phyloP scores from a whole-genome alignment of 768 basidiomycete species.

The Lentinula guzmanii region DNA sequence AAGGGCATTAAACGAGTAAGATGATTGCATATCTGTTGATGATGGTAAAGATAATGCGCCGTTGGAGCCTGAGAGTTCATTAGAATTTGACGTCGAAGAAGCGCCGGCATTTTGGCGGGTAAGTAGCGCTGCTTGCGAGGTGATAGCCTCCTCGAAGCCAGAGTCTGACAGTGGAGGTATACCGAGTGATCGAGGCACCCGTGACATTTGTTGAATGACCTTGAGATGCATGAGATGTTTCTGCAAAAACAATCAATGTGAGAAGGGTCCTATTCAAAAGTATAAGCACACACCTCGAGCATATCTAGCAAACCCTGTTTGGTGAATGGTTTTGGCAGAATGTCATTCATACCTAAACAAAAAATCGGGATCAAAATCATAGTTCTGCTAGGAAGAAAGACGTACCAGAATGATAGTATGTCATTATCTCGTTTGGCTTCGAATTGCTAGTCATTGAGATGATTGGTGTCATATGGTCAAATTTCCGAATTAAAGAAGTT shows the following conservation, averaged over 20 bases:
- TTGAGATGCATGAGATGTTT: conserved; percentile 88
- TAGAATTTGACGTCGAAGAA: conserved; percentile 9
- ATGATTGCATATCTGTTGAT: background rate
- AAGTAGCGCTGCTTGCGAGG: conserved; percentile 26
- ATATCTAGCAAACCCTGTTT: conserved; percentile 86
- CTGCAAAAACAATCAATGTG: conserved; percentile 16
- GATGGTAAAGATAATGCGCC: background rate
- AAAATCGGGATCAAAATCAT: background rate
- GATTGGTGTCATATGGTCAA: conserved; percentile 93
- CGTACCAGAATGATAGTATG: conserved; percentile 73
- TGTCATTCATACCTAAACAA: conserved; percentile 84
- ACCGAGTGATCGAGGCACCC: conserved; percentile 59
- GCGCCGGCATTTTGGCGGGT: background rate
- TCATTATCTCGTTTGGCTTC: conserved; percentile 89
- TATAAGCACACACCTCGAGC: conserved; percentile 61
- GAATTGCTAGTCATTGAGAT: conserved; percentile 98
- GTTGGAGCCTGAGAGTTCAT: conserved; percentile 3
- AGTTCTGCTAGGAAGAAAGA: background rate
- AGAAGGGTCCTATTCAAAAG: background rate
- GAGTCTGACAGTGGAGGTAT: conserved; percentile 55
- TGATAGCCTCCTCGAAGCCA: conserved; percentile 50
- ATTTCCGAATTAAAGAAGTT: conserved; percentile 89
- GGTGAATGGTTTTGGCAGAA: conserved; percentile 96
- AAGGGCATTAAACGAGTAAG: conserved; percentile 9
- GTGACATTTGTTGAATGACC: conserved; percentile 73